Evolutionary conservation across 306 rosid genomes (phyloP), one percentile per base, ranked within the genome.

Genomic region (Trifolium fragiferum): DNA sequence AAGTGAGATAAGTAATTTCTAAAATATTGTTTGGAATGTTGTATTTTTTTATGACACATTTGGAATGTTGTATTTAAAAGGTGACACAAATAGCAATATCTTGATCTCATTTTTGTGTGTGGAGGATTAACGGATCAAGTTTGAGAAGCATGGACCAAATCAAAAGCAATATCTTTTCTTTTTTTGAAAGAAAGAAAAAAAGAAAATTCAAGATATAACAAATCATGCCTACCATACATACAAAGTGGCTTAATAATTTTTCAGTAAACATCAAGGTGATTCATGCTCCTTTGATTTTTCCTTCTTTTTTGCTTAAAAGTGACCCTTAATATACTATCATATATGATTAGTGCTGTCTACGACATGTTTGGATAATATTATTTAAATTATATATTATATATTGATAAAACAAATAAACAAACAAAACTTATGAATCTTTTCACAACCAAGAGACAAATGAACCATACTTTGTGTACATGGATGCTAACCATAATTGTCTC

Each of bases 191-290:
- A 30, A 4, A 4, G 4, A 30, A 30, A 4, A 69, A 4, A 16
- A 49, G 15, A 20, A 7, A 23, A 16, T 10, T n/a, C 63, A 14
- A 38, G 37, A 12, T 5, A 14, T 18, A 38, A 20, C 35, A 21
- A 38, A 62, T 61, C 38, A 23, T 67, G 77, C 65, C 58, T 78
- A 19, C 49, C 50, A 40, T 54, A 41, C 44, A 13, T 7, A 50
- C 59, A 73, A 18, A 14, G 51, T 54, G 37, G 7, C 57, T 35
- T 79, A 58, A 46, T 80, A 38, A 60, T 70, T 20, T 54, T 47
- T 49, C 16, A 35, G 32, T 38, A 47, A 58, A 49, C 66, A 66
- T 8, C 7, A 21, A 43, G 44, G 25, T 5, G 38, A 57, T 20
- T 18, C 25, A 14, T 40, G 12, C 55, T 20, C 63, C 20, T 51